Conservation (phyloP, 257 asterid species). For the Solanum chmielewskii region DNA sequence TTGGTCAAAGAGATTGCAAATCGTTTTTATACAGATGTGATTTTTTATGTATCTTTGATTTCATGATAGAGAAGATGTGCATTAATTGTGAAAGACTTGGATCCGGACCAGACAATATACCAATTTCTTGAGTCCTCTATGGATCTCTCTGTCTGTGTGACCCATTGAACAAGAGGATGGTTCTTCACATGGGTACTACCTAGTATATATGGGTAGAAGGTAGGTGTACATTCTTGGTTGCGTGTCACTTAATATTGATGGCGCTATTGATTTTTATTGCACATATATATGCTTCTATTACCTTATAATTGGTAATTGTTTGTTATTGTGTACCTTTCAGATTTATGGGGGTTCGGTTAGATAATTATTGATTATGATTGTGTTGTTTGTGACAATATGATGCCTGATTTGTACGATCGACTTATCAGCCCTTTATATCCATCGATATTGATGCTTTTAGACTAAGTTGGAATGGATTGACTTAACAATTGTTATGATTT, state of each 20-base stretch:
- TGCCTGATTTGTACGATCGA: background rate
- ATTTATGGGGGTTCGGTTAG: background rate
- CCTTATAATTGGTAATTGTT: background rate
- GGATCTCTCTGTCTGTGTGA: background rate
- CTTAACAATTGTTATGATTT: background rate
- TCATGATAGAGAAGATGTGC: background rate
- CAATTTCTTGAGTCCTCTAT: background rate
- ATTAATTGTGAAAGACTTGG: background rate
- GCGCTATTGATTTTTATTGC: background rate
- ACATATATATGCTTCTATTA: background rate
- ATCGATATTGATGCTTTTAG: too few relatives aligned
- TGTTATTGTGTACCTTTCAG: background rate
- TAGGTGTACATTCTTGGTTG: background rate
- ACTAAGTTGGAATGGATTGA: background rate
- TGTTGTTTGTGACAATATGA: background rate
- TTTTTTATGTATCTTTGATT: background rate
- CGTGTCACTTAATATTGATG: background rate
- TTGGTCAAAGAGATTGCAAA: background rate
- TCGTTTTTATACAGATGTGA: background rate
- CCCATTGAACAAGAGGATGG: background rate
- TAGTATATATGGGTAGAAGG: background rate
- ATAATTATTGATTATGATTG: background rate
- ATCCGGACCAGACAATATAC: background rate
- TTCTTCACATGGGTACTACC: background rate
- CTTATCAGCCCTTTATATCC: background rate